Percentiles rank a stretch among this genome's conserved stretches.
phyloP scores from a whole-genome alignment of 441 rosid genomes.

The Raphanus hybrid region DNA sequence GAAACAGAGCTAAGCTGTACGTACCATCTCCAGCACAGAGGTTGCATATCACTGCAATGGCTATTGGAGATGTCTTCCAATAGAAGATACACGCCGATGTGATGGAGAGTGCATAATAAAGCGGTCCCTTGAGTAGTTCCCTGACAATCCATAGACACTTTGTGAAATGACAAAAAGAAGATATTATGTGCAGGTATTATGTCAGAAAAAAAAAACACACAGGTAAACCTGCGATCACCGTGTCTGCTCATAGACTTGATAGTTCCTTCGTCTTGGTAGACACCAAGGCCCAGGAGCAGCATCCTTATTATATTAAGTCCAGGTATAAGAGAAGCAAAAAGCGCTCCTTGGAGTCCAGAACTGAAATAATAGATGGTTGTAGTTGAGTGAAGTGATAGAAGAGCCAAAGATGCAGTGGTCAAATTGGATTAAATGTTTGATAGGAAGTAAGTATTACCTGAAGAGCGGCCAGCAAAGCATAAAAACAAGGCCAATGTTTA shows the following conservation, averaged over 20 bases:
- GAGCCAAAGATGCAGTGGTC: not conserved
- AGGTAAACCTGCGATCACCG: constrained; percentile 66
- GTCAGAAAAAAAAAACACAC: too few species aligned
- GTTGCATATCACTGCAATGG: constrained; percentile 76
- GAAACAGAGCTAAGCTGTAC: not conserved
- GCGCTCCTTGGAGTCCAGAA: constrained; percentile 75
- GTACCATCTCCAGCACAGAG: constrained; percentile 95
- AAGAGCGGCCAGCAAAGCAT: constrained; percentile 95
- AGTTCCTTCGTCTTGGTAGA: constrained; percentile 77
- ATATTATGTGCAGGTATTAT: not conserved
- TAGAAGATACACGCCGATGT: constrained; percentile 61
- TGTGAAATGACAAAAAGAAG: constrained; percentile 28
- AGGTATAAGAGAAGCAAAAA: constrained; percentile 68
- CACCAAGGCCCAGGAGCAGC: constrained; percentile 81
- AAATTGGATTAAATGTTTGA: not conserved
- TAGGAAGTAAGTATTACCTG: constrained; percentile 42
- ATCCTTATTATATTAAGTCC: constrained; percentile 66
- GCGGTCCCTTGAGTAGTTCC: constrained; percentile 87
- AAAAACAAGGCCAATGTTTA: constrained; percentile 77
- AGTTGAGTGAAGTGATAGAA: not conserved
- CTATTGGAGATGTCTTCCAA: constrained; percentile 83
- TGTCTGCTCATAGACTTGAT: constrained; percentile 95
- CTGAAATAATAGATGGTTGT: constrained; percentile 44
- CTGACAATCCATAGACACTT: constrained; percentile 43
- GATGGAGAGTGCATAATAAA: constrained; percentile 69